phyloP scores from a whole-genome alignment of 163 green algal genomes.

The Coccomyxa subellipsoidea region DNA sequence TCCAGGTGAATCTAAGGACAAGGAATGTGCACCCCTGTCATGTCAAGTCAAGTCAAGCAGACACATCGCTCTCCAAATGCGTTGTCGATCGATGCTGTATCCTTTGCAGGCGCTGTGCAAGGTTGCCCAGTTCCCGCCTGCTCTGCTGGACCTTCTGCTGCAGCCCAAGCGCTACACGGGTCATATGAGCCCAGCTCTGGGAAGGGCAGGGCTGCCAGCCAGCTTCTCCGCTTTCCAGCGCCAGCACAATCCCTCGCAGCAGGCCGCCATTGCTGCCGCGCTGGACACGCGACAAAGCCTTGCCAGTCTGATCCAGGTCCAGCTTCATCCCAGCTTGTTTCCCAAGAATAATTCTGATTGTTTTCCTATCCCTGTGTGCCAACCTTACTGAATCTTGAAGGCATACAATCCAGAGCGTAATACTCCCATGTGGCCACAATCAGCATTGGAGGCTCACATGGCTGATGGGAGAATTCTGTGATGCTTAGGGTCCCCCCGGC shows the following conservation, averaged over 20 bases:
- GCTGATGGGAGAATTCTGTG: not conserved
- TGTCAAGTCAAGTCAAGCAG: no score
- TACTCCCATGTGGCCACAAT: not conserved
- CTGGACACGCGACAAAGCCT: conserved; percentile 4
- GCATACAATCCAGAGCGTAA: no score
- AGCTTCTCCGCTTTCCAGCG: not conserved
- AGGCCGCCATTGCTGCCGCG: conserved; percentile 43
- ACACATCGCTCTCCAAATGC: no score
- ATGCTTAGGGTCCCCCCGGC: conserved; percentile 70
- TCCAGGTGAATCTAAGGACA: conserved; percentile 11
- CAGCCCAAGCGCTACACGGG: conserved; percentile 9
- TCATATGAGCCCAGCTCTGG: not conserved
- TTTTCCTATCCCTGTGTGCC: no score
- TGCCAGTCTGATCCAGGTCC: conserved; percentile 45
- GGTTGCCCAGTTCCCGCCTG: conserved; percentile 21
- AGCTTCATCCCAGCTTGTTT: not conserved
- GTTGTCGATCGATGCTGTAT: not conserved
- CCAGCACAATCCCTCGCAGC: conserved; percentile 46
- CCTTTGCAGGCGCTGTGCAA: conserved; percentile 36
- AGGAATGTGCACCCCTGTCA: no score
- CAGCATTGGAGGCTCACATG: no score
- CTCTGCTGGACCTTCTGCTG: conserved; percentile 37
- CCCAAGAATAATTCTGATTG: no score
- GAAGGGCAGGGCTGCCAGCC: not conserved
- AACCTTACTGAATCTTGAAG: no score